A percentile compares a stretch with the other conserved stretches of the same genome.
Conservation (phyloP, 805 yeast species). For the Yarrowia sp. region DNA sequence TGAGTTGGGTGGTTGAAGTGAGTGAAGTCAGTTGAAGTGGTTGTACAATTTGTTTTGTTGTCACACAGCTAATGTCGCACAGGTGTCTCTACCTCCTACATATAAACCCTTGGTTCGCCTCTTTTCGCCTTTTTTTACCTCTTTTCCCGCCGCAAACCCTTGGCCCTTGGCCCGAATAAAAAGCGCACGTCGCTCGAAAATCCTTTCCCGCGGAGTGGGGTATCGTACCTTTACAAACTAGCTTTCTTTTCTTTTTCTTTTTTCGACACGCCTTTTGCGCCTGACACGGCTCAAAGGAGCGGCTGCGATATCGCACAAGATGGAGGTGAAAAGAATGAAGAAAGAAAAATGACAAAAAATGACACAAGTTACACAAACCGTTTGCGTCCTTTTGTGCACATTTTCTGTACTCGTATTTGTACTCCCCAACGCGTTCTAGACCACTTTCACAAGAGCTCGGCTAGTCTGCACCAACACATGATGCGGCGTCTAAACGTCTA, state of each 20-base stretch:
- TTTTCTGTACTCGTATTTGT: too few relatives aligned
- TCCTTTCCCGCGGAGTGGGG: constrained; percentile 25
- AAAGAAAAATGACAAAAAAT: too few relatives aligned
- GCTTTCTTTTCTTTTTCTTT: background rate
- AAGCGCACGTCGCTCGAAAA: constrained; percentile 8
- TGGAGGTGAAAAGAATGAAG: background rate
- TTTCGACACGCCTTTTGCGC: too few relatives aligned
- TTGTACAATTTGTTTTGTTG: too few relatives aligned
- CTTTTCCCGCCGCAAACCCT: constrained; percentile 15
- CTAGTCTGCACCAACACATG: background rate
- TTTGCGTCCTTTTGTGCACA: too few relatives aligned
- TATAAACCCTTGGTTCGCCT: too few relatives aligned
- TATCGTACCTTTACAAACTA: constrained; percentile 9
- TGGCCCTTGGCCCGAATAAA: constrained; percentile 21
- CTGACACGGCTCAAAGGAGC: constrained; percentile 17
- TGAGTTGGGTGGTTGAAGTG: background rate
- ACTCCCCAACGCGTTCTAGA: too few relatives aligned
- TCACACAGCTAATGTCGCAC: too few relatives aligned
- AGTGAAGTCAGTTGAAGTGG: background rate
- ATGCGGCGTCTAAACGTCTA: constrained; percentile 23
- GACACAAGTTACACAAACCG: too few relatives aligned
- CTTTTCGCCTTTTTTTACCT: background rate
- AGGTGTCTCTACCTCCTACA: too few relatives aligned
- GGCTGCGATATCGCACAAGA: constrained; percentile 1
- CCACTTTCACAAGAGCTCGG: background rate